Evolutionary conservation across 305 asterid genomes (phyloP).

Genomic region (Fraxinus sp.): DNA sequence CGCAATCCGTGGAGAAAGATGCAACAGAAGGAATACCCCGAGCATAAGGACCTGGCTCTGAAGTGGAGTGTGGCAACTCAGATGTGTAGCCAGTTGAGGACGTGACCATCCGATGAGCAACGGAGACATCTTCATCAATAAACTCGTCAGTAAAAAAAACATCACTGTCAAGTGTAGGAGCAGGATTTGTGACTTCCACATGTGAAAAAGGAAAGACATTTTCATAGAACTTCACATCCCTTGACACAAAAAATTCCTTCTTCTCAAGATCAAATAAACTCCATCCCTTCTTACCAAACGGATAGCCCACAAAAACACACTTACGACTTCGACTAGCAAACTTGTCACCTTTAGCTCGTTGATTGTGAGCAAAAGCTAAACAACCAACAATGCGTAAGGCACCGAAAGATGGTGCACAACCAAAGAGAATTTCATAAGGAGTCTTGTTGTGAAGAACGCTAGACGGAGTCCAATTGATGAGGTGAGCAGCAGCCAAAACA

Average conservation of each 20-base stretch:
- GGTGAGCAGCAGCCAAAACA: not conserved
- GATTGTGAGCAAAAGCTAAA: not conserved
- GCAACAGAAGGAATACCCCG: too few species aligned
- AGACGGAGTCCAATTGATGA: not conserved
- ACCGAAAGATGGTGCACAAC: not conserved
- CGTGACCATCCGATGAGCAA: not conserved
- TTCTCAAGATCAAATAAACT: conserved; percentile 3
- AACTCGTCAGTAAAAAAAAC: not conserved
- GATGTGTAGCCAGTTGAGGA: not conserved
- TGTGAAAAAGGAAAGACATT: not conserved
- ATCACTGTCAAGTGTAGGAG: not conserved
- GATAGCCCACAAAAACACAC: conserved; percentile 14
- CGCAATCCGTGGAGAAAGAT: too few species aligned
- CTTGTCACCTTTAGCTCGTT: not conserved
- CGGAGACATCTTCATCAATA: not conserved
- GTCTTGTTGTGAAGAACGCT: too few species aligned
- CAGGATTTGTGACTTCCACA: not conserved
- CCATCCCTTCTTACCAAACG: conserved; percentile 2
- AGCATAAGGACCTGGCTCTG: too few species aligned
- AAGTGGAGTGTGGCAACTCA: not conserved
- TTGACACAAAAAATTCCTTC: not conserved
- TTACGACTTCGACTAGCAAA: not conserved
- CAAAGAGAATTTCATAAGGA: conserved; percentile 4
- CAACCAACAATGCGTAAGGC: not conserved
- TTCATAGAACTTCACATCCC: conserved; percentile 19